Base-by-base conservation (phyloP, 1,139 yeast genomes). In the Debaryomyces psychrophilus region DNA sequence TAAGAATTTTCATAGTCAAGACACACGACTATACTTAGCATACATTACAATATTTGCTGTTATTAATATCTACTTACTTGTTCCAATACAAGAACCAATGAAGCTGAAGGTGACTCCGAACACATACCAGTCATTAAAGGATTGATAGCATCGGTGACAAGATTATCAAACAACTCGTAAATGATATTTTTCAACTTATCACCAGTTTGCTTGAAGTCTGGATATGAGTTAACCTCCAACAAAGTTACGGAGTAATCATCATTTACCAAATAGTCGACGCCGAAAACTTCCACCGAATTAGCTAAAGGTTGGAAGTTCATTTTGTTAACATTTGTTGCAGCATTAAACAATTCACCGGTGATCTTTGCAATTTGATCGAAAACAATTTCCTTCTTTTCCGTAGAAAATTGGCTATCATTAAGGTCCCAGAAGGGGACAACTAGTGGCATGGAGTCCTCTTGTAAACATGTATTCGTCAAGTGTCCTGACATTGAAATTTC, bases 141-240 rank as follows among this genome's bases (percentile, higher is more conserved):
- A 48, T 54, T 44, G n/a, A 57, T 46, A 4, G 54, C 46, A 33
- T 58, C 55, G 2, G 37, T 34, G 1, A 77, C 75, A 3, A 79
- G 76, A 12, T 74, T 70, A 31, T 73, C 79, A 55, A 86, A 85
- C 39, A 87, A 68, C 36, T 75, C 82, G 54, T 73, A 73, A 26
- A 93, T 88, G 23, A 92, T 59, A 1, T 59, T 71, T 59, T 86
- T 87, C 57, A 93, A 73, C 5, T 79, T 85, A 15, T 71, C 79
- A 9, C 99, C 99, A 0, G 98, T 93, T 66, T 93, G 99, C 61
- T 90, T 90, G 68, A 93, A 93, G 62, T 93, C 99, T 0, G 99
- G 99, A 61, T 87, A 93, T 8, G 98, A 86, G 61, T 93, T 93
- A 40, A 90, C 89, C 64, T 93, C 99, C 33, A 93, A 69, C 36